Base-by-base conservation (phyloP, 805 yeast genomes). In the Wickerhamiella brachini region DNA sequence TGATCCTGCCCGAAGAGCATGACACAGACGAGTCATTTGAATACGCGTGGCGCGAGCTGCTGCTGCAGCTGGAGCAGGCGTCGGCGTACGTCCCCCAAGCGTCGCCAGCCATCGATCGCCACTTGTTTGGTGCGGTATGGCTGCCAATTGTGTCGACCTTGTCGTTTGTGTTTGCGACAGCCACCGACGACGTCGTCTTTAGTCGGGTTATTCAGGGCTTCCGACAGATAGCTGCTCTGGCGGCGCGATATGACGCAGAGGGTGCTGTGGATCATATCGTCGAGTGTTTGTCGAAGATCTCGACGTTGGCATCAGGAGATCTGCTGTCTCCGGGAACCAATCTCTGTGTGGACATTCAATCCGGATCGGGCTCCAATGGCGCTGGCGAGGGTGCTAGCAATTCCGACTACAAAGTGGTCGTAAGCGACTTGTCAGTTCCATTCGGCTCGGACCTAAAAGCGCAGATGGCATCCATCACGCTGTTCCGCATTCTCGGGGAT, bases 1-100 rank as follows among this genome's bases (percentile, higher is more conserved):
- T 93, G 56, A 86, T 93, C 47, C 85, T 94, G 89, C 97, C 98
- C 0, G 97, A 93, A 61, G 98, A 93, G 61, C 97, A 90, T 59
- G 94, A 87, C 63, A 85, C 88, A 10, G 85, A 87, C 20, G 87
- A 84, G 62, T 83, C 95, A 81, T 90, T 89, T 66, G 97, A 89
- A 62, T 90, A 85, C 61, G 71, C 78, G 17, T 71, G 74, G 74
- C 63, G 62, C 31, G 66, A 60, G 43, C 59, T 68, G 38, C 56
- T 59, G 42, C 59, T 63, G 43, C 45, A 50, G 22, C 48, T 51
- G 23, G 47, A 49, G 15, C 57, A 56, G 21, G 58, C 63, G 5
- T 62, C 65, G 1, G 49, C 44, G 8, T 51, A 57, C 38, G 45
- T 53, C 7, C 54, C 58, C 3, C 51, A 48, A 24, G 21, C 23